Evolutionary conservation across 2,329 filamentous ascomycete species (phyloP), one percentile per base, ranked within the genome.

Genomic region (Aspergillus ibericus): DNA sequence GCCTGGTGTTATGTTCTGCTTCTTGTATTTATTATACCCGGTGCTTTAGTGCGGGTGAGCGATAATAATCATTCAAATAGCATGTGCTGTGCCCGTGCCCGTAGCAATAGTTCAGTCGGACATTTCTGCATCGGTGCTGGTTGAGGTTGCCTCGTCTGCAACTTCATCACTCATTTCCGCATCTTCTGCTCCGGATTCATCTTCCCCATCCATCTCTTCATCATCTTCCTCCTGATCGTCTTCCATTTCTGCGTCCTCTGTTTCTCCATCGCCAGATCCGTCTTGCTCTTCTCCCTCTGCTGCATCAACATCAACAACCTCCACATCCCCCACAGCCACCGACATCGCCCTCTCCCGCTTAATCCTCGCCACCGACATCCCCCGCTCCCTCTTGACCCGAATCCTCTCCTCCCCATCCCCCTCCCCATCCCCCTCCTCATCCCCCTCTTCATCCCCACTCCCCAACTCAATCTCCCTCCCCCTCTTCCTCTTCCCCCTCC

Each of bases 1-100:
- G 42, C 48, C 12, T 38, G 55, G 55, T 53, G 54, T 54, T 53
- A 56, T 16, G 13, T 15, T 36, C 50, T 8, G 20, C n/a, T 54
- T 58, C 35, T 13, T 47, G 20, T 47, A 13, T 57, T 46, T 35
- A n/a, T 38, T 20, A 34, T 46, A 18, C 27, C 47, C 38, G 29
- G 20, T 50, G 40, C 20, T 53, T 51, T 9, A 32, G 29, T 32
- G 29, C 9, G 29, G 29, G 29, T 32, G 29, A 32, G 12, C 7
- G 12, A 32, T 32, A 32, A 32, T 32, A 32, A n/a, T n/a, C n/a
- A n/a, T n/a, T n/a, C n/a, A n/a, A n/a, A n/a, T n/a, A n/a, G n/a
- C n/a, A n/a, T n/a, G n/a, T n/a, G n/a, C n/a, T n/a, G n/a, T n/a
- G n/a, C n/a, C n/a, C n/a, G n/a, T n/a, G n/a, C n/a, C n/a, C 12